A percentile compares a stretch with the other conserved stretches of the same genome.
Conservation (phyloP, 1,284 basidiomycete species). For the Ceratobasidium papillatum region DNA sequence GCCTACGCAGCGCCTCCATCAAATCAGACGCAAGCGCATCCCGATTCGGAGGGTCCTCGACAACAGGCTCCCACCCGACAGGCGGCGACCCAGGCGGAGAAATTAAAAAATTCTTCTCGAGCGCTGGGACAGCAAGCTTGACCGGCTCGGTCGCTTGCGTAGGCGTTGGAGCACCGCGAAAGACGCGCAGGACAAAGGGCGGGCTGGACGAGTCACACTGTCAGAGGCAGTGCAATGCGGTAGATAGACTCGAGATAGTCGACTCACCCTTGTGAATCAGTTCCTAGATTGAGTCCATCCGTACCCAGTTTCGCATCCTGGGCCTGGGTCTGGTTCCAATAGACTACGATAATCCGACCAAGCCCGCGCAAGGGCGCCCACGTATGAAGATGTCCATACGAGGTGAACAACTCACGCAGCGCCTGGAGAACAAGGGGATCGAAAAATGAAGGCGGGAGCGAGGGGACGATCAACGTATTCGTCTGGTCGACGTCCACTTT, state of each 20-base stretch:
- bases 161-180: slow-evolving; percentile 78
- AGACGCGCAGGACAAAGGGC: slow-evolving; percentile 66
- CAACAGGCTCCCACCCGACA: slow-evolving; percentile 93
- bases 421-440: slow-evolving; percentile 71
- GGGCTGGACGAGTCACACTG: slow-evolving; percentile 33
- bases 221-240: slow-evolving; percentile 41
- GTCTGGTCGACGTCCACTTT: slow-evolving; percentile 52
- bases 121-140: slow-evolving; percentile 76
- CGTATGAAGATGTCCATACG: slow-evolving; percentile 78
- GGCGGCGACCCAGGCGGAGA: slow-evolving; percentile 98
- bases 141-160: slow-evolving; percentile 43
- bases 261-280: slow-evolving; percentile 59
- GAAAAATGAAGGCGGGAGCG: slow-evolving; percentile 72
- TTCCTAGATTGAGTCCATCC: slow-evolving; percentile 68
- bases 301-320: slow-evolving; percentile 69
- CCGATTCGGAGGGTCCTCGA: slow-evolving; percentile 91
- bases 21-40: slow-evolving; percentile 90
- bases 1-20: slow-evolving; percentile 71
- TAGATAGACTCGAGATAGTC: not conserved
- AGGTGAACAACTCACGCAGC: slow-evolving; percentile 71
- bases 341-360: slow-evolving; percentile 83
- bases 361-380: slow-evolving; percentile 89
- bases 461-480: slow-evolving; percentile 75
- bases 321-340: slow-evolving; percentile 67
- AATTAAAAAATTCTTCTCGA: slow-evolving; percentile 95